Base-by-base conservation (phyloP, 1,284 basidiomycete species). In the Polyporus tsugae region DNA sequence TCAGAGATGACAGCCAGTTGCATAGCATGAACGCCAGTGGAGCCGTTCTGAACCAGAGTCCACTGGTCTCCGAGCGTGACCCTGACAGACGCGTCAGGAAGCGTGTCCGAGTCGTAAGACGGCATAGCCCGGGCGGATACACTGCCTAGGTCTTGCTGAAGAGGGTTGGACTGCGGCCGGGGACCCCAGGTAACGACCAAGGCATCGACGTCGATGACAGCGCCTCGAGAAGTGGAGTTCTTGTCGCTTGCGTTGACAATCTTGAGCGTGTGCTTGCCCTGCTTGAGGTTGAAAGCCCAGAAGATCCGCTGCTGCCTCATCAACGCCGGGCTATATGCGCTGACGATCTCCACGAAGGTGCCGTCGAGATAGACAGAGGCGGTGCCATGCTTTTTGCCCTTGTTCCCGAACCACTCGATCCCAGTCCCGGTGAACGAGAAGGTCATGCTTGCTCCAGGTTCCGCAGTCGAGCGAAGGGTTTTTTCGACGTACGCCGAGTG, bases 11-110 rank as follows among this genome's bases (percentile, higher is more conserved):
- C 82, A 4, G 84, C 83, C 63, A 95, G 78, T 77, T 95, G 93
- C 94, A 95, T 95, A 2, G 93, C 94, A 64, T 88, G 82, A 15
- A 95, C 91, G n/a, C 94, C 94, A 15, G 92, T 93, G 17, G 85
- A 83, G 7, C 94, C 91, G 63, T 85, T 81, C 76, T 91, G 87
- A 39, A 74, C 74, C 52, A 90, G 75, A 4, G 80, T 80, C 89
- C 89, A 90, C 10, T 76, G 75, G 33, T 71, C 67, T 38, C 68
- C 70, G 11, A 75, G 33, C 17, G 66, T 38, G 29, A 69, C 60
- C 25, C 38, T 61, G 22, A 74, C 72, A 62, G 79, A 80, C 77
- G 74, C 57, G 62, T 72, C 75, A 44, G 70, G 68, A 35, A 70
- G 67, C 10, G 74, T 70, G 17, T 63, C 73, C 10, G 74, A 70